A percentile compares a stretch with the other conserved stretches of the same genome.
phyloP scores from a whole-genome alignment of 345 rosid genomes.

The Aurinia saxatilis region DNA sequence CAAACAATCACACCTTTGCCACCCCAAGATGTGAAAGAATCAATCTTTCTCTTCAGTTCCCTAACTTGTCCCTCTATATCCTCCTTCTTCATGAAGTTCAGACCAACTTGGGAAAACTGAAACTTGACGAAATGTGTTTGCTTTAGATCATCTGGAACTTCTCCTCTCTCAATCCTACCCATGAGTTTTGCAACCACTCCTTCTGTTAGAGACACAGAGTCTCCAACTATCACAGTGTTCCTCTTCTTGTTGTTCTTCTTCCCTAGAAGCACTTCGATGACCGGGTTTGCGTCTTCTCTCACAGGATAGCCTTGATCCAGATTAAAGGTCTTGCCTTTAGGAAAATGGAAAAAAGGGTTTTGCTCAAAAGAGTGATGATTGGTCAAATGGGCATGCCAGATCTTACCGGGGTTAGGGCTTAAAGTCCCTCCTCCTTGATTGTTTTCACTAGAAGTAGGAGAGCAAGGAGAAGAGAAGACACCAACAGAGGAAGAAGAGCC shows the following conservation, averaged over 20 bases:
- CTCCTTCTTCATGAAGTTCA: constrained; percentile 61
- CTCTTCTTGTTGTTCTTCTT: constrained; percentile 44
- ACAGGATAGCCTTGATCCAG: constrained; percentile 30
- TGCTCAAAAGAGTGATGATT: constrained; percentile 45
- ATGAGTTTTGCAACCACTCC: constrained; percentile 49
- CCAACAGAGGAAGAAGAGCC: constrained; percentile 46
- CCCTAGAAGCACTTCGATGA: constrained; percentile 55
- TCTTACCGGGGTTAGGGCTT: constrained; percentile 40
- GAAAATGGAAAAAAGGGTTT: constrained; percentile 43
- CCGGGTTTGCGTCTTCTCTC: constrained; percentile 61
- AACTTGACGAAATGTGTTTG: constrained; percentile 54
- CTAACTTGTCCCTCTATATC: constrained; percentile 50
- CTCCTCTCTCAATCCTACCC: constrained; percentile 60
- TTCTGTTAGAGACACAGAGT: constrained; percentile 47
- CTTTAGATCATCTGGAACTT: constrained; percentile 62
- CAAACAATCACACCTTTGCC: constrained; percentile 65
- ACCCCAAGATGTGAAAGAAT: constrained; percentile 32
- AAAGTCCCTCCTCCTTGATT: constrained; percentile 34
- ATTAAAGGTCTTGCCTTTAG: constrained; percentile 35
- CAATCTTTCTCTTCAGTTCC: constrained; percentile 56
- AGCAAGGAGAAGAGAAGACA: constrained; percentile 83
- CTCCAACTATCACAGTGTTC: constrained; percentile 74
- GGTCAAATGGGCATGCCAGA: constrained; percentile 53
- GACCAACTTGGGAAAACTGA: constrained; percentile 53
- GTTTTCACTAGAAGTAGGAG: constrained; percentile 50